Percentiles rank a stretch among this genome's conserved stretches.
These are phyloP conservation scores for Colletotrichum sp. DNA, from an alignment of 2,329 filamentous ascomycete species.

Conservation along the genomic window DNA sequence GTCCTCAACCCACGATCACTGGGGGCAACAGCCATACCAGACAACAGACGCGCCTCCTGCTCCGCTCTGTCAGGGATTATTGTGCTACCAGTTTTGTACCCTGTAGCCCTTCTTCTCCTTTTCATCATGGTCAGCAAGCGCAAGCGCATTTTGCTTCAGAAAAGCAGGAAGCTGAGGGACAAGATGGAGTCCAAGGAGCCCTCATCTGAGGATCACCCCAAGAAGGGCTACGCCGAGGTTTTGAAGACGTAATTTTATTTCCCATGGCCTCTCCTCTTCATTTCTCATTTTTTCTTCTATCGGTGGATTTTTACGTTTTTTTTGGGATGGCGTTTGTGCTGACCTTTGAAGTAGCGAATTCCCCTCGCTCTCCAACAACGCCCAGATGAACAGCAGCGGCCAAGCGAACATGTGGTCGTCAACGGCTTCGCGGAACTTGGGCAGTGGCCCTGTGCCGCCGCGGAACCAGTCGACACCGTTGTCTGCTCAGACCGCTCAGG, in stretches of 20 bases:
- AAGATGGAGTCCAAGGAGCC: background rate
- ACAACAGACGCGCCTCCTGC: background rate
- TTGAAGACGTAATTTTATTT: slow-evolving; percentile 32
- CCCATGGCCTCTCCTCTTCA: background rate
- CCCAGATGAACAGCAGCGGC: slow-evolving; percentile 54
- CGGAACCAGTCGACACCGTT: slow-evolving; percentile 57
- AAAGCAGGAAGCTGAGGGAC: slow-evolving; percentile 4
- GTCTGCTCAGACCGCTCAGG: slow-evolving; percentile 56
- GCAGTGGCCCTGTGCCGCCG: slow-evolving; percentile 51
- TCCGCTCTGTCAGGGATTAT: background rate
- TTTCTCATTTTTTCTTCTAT: background rate
- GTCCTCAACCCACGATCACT: background rate
- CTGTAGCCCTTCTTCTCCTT: background rate
- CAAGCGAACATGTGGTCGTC: slow-evolving; percentile 62
- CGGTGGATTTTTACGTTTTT: background rate
- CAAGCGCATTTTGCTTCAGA: slow-evolving; percentile 14
- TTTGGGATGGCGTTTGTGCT: slow-evolving; percentile 20
- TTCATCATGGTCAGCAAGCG: slow-evolving; percentile 1
- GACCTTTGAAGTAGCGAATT: slow-evolving; percentile 58
- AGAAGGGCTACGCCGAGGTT: slow-evolving; percentile 32
- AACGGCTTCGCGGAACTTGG: slow-evolving; percentile 51
- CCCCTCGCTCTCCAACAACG: slow-evolving; percentile 67
- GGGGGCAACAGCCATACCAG: background rate
- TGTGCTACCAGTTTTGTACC: background rate
- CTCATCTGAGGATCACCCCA: slow-evolving; percentile 1